Evolutionary conservation across 2,329 filamentous ascomycete genomes (phyloP), one percentile per base, ranked within the genome.

Genomic region (Cladophialophora immunda): DNA sequence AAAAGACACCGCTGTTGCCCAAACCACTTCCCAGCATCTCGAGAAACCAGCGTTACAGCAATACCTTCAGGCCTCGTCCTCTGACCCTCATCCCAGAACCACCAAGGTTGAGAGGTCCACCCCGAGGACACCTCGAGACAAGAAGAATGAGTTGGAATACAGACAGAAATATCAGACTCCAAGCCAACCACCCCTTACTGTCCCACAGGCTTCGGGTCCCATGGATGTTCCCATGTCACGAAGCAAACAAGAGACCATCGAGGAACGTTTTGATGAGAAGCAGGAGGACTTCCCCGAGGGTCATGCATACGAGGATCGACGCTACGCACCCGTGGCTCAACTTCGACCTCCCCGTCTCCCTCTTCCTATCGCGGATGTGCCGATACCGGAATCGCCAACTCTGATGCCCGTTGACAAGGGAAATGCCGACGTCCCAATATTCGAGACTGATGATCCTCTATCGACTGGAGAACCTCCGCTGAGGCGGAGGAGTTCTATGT

Each of bases 341-440:
- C 66, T 68, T 52, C 67, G 81, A n/a, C 94, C 94, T 54, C 94
- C 94, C 58, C 90, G 94, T 68, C 84, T 98, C 74, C 94, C 94
- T 66, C 87, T 98, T 66, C 94, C 94, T 62, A 97, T 98, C 74
- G 93, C 96, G 74, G 92, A 97, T 82, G 93, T 97, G 77, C 90
- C 95, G 73, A 93, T 91, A 0, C 94, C 94, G 1, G 94, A 94
- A 29, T 97, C 94, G 53, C 94, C 94, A 62, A 94, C 97, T 70
- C 87, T 94, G 69, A 88, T 90, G 6, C 87, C 93, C 1, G 84
- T 89, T 30, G 90, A 92, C 76, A 78, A 82, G 68, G 79, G 78
- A 2, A 53, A 89, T 68, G 86, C 85, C 5, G 83, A 87, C 60
- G 77, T 85, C n/a, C 81, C 85, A 50, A 77, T 81, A 9, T 82